These are phyloP conservation scores for Anthoceros angustus DNA, from an alignment of 225 moss, liverwort and hornwort species.

Conservation along the genomic window DNA sequence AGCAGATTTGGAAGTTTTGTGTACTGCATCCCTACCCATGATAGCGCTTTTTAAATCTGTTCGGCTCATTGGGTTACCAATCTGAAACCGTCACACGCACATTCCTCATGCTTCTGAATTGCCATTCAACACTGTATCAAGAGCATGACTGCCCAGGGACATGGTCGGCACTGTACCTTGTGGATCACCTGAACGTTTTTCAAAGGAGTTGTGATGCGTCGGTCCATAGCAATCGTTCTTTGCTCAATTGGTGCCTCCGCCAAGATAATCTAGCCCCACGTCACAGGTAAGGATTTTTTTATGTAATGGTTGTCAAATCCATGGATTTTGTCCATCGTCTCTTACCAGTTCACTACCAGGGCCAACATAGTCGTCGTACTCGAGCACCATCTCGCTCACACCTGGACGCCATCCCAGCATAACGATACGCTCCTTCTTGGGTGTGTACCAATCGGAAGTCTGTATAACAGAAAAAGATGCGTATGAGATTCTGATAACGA, in stretches of 20 bases:
- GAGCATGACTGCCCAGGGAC: not conserved
- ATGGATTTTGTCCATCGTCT: not conserved
- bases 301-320: not conserved
- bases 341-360: constrained; percentile 53
- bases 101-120: not conserved
- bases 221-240: constrained; percentile 32
- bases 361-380: constrained; percentile 56
- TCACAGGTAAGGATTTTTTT: not conserved
- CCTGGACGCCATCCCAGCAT: constrained; percentile 62
- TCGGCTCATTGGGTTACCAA: constrained; percentile 60
- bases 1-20: not conserved
- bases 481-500: too few relatives aligned
- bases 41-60: constrained; percentile 53
- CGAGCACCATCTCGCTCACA: constrained; percentile 66
- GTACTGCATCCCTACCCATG: constrained; percentile 17
- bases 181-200: constrained; percentile 43
- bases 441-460: constrained; percentile 38
- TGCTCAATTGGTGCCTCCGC: constrained; percentile 51
- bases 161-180: constrained; percentile 24
- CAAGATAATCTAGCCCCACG: constrained; percentile 14
- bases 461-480: constrained; percentile 24
- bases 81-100: constrained; percentile 13
- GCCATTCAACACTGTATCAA: not conserved
- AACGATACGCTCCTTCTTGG: constrained; percentile 41
- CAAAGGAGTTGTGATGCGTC: constrained; percentile 21